Percentiles rank a stretch among this genome's conserved stretches.
Conservation (phyloP, 2,329 filamentous ascomycete genomes). For the Trichoderma guizhouense region DNA sequence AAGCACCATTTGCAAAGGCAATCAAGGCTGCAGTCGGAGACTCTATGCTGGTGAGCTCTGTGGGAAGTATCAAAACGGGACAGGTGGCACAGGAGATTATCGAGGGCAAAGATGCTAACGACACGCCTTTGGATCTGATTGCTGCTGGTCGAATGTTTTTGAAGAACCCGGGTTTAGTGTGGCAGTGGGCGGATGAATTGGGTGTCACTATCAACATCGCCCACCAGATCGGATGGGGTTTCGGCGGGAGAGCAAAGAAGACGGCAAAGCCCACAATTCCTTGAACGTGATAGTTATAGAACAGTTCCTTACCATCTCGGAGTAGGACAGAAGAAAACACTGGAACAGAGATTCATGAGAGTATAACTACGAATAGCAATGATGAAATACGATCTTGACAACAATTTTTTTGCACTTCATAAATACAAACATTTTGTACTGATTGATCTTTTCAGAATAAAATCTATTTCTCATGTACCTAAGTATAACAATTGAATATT, state of each 20-base stretch:
- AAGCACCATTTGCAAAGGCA: constrained; percentile 65
- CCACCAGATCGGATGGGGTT: constrained; percentile 55
- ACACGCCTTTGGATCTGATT: constrained; percentile 42
- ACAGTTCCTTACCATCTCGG: neutral
- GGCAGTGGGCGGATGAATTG: constrained; percentile 54
- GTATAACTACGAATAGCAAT: neutral
- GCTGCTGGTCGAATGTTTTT: constrained; percentile 53
- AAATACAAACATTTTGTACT: too few species aligned
- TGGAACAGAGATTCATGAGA: neutral
- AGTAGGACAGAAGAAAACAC: neutral
- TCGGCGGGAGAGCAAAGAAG: constrained; percentile 33
- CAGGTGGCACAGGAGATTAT: constrained; percentile 47
- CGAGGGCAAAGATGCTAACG: constrained; percentile 23
- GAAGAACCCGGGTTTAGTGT: constrained; percentile 58
- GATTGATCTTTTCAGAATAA: too few species aligned
- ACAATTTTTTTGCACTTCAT: neutral
- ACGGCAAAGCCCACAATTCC: neutral
- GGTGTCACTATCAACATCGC: constrained; percentile 44
- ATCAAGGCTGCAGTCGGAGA: constrained; percentile 70
- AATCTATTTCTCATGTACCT: too few species aligned
- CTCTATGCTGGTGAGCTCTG: constrained; percentile 44
- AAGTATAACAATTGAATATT: neutral
- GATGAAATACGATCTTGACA: neutral
- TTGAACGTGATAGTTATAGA: neutral
- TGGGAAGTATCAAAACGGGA: constrained; percentile 47